These are phyloP conservation scores for Bryoglossum gracile DNA, from an alignment of 495 filamentous ascomycete genomes.

Conservation along the genomic window DNA sequence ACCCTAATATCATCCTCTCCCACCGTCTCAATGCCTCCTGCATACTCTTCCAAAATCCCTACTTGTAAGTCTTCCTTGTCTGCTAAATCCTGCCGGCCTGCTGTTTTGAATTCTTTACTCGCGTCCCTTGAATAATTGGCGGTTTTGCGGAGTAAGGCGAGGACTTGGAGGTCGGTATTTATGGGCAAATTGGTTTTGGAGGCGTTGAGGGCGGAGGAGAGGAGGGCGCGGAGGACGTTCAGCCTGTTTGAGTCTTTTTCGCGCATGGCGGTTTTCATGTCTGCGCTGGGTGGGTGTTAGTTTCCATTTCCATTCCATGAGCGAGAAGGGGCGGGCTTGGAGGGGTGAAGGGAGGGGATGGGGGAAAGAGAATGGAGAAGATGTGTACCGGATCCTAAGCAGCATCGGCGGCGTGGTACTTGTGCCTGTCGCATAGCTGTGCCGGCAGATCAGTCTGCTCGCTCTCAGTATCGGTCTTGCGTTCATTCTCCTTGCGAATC, in stretches of 20 bases:
- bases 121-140: slow-evolving; percentile 34
- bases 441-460: slow-evolving; percentile 12
- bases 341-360: background rate
- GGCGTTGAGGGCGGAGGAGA: slow-evolving; percentile 47
- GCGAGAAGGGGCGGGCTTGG: too few species aligned
- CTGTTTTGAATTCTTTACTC: slow-evolving; percentile 38
- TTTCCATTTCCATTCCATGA: too few species aligned
- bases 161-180: slow-evolving; percentile 47
- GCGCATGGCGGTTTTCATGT: slow-evolving; percentile 55
- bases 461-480: slow-evolving; percentile 13
- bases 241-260: slow-evolving; percentile 48
- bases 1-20: slow-evolving; percentile 33
- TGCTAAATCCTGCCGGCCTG: slow-evolving; percentile 45
- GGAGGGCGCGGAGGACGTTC: slow-evolving; percentile 45
- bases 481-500: too few species aligned
- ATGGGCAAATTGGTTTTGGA: slow-evolving; percentile 49
- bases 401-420: slow-evolving; percentile 28
- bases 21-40: slow-evolving; percentile 37
- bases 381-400: slow-evolving; percentile 29
- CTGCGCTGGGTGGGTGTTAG: slow-evolving; percentile 35
- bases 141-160: slow-evolving; percentile 43
- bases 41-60: slow-evolving; percentile 42
- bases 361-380: background rate
- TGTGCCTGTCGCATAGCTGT: slow-evolving; percentile 19
- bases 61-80: slow-evolving; percentile 46